A percentile compares a stretch with the other conserved stretches of the same genome.
phyloP scores from a whole-genome alignment of 495 filamentous ascomycete genomes.

The Aspergillus funiculosus region DNA sequence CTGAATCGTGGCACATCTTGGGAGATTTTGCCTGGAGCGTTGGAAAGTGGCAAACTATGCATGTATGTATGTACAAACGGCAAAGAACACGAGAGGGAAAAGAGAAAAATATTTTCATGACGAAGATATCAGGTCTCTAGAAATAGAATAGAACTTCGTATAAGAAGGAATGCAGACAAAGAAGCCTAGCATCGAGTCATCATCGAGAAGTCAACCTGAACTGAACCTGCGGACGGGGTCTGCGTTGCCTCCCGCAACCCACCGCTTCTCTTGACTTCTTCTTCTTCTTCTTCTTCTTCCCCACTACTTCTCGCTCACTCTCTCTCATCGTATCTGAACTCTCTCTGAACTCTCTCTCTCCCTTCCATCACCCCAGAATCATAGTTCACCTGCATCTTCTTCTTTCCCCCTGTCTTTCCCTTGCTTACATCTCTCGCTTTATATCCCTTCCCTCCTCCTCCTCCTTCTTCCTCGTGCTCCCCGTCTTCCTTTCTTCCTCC shows the following conservation, averaged over 20 bases:
- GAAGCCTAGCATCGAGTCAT: background rate
- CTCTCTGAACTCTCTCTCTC: constrained; percentile 20
- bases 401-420: constrained; percentile 24
- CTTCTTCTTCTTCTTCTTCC: constrained; percentile 7
- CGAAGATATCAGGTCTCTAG: no score
- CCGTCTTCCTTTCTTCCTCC: no score
- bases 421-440: constrained; percentile 17
- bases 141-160: no score
- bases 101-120: background rate
- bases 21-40: background rate
- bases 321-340: constrained; percentile 32
- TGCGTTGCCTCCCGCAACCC: constrained; percentile 45
- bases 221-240: constrained; percentile 23
- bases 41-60: constrained; percentile 9
- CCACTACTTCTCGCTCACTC: constrained; percentile 40
- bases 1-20: background rate
- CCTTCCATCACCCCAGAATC: constrained; percentile 20
- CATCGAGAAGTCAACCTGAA: constrained; percentile 22
- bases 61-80: background rate
- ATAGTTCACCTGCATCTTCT: constrained; percentile 18
- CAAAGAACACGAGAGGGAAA: background rate
- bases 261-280: background rate
- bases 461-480: constrained; percentile 19
- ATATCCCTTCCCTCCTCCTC: constrained; percentile 12
- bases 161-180: no score